Percentiles rank a stretch among this genome's conserved stretches.
These are phyloP conservation scores for Kluyveromyces starmeri DNA, from an alignment of 805 yeast genomes.

Conservation along the genomic window DNA sequence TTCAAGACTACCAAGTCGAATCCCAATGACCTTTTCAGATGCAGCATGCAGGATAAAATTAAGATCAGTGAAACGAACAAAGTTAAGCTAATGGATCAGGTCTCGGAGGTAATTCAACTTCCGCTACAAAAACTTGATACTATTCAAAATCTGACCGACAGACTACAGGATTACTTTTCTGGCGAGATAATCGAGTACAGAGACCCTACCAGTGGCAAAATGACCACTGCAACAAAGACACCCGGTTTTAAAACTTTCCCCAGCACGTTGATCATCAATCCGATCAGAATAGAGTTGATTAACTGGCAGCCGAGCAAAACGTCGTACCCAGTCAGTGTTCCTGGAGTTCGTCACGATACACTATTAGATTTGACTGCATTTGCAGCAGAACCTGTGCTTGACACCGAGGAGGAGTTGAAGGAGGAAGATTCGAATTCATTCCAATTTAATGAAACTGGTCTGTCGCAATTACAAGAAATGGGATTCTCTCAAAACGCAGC, in stretches of 20 bases:
- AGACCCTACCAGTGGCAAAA: constrained; percentile 47
- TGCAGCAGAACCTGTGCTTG: constrained; percentile 32
- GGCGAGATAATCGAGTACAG: constrained; percentile 53
- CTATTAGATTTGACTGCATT: constrained; percentile 37
- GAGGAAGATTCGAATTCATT: constrained; percentile 31
- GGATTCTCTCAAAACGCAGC: constrained; percentile 75
- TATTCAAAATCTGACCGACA: constrained; percentile 33
- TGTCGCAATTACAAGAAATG: constrained; percentile 59
- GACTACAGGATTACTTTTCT: constrained; percentile 42
- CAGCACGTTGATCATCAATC: constrained; percentile 56
- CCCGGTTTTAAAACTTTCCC: constrained; percentile 46
- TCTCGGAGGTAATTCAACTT: constrained; percentile 46
- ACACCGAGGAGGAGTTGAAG: constrained; percentile 19
- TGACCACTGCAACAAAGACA: constrained; percentile 18
- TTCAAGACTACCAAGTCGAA: constrained; percentile 22
- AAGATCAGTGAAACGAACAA: constrained; percentile 45
- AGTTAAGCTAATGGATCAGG: constrained; percentile 48
- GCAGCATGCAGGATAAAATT: constrained; percentile 54
- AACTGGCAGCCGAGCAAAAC: constrained; percentile 88
- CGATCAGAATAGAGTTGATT: constrained; percentile 71
- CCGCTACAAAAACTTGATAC: constrained; percentile 47
- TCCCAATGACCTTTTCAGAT: constrained; percentile 55
- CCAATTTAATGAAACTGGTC: constrained; percentile 44
- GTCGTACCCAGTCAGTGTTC: constrained; percentile 55
- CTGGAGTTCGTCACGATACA: constrained; percentile 28